These are phyloP conservation scores for Schoenoplectus triqueter DNA, from an alignment of 202 grass and related monocot species.

Conservation along the genomic window DNA sequence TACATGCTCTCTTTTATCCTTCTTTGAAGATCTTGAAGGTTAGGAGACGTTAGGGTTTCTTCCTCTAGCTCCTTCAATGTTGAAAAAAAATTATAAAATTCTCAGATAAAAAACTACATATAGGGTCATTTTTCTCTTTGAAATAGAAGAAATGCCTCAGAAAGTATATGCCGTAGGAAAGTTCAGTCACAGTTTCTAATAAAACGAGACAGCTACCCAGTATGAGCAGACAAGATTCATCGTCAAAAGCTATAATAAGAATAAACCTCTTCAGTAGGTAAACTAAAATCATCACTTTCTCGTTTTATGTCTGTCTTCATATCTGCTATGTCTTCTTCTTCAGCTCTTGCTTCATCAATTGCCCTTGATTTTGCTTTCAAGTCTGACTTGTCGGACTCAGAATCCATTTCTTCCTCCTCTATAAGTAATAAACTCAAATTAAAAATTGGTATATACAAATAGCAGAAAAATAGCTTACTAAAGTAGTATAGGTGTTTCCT, in stretches of 20 bases:
- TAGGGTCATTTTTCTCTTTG: background rate
- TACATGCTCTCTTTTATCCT: constrained; percentile 92
- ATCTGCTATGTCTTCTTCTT: constrained; percentile 69
- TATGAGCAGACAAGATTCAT: background rate
- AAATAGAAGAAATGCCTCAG: background rate
- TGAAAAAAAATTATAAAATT: background rate
- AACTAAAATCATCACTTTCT: constrained; percentile 84
- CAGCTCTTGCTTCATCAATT: constrained; percentile 59
- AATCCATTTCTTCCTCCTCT: constrained; percentile 49
- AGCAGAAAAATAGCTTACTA: background rate
- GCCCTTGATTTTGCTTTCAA: constrained; percentile 66
- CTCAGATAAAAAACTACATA: background rate
- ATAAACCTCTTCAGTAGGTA: constrained; percentile 80
- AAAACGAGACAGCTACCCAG: constrained; percentile 22
- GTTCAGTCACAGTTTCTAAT: background rate
- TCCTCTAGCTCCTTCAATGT: constrained; percentile 67
- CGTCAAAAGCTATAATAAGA: background rate
- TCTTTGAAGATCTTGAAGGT: constrained; percentile 79
- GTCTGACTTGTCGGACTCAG: constrained; percentile 78
- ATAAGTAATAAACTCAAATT: constrained; percentile 24
- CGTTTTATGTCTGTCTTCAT: constrained; percentile 70
- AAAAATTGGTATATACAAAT: background rate
- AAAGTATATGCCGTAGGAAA: background rate
- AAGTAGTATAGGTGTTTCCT: background rate
- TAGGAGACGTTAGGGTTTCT: constrained; percentile 68